Percentiles rank a stretch among this genome's conserved stretches.
These are phyloP conservation scores for Penicillium mononematosum DNA, from an alignment of 495 filamentous ascomycete genomes.

Conservation along the genomic window DNA sequence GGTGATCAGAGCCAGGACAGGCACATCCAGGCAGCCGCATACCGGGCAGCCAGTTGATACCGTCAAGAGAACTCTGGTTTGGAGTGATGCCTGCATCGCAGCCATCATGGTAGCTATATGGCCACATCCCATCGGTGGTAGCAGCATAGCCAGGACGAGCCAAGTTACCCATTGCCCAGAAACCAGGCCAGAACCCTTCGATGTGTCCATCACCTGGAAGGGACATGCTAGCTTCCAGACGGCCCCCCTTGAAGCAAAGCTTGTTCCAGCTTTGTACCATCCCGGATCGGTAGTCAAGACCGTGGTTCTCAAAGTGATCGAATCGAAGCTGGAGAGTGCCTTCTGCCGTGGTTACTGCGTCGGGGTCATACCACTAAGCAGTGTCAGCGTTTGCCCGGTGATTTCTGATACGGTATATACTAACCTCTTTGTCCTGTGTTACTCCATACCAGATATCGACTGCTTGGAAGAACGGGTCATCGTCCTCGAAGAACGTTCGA, in stretches of 20 bases:
- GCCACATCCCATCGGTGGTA: slow-evolving; percentile 75
- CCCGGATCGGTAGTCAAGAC: slow-evolving; percentile 70
- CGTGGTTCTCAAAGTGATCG: slow-evolving; percentile 66
- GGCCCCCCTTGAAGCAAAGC: slow-evolving; percentile 72
- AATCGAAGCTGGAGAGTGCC: slow-evolving; percentile 68
- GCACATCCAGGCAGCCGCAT: slow-evolving; percentile 74
- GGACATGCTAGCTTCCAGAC: slow-evolving; percentile 75
- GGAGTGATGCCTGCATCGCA: slow-evolving; percentile 76
- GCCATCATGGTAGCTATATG: slow-evolving; percentile 70
- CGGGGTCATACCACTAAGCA: slow-evolving; percentile 73
- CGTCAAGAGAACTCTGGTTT: slow-evolving; percentile 71
- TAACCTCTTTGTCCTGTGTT: slow-evolving; percentile 68
- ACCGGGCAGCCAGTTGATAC: slow-evolving; percentile 66
- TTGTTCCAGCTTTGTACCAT: slow-evolving; percentile 85
- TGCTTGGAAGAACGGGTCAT: slow-evolving; percentile 70
- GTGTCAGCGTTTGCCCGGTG: slow-evolving; percentile 4
- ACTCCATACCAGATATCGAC: slow-evolving; percentile 81
- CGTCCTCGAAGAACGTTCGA: slow-evolving; percentile 70
- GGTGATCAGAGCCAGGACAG: slow-evolving; percentile 65
- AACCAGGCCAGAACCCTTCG: slow-evolving; percentile 76
- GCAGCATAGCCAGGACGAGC: slow-evolving; percentile 68
- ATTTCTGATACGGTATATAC: slow-evolving; percentile 1
- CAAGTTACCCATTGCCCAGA: slow-evolving; percentile 78
- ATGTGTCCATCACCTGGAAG: slow-evolving; percentile 68
- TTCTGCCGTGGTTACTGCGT: slow-evolving; percentile 66